phyloP scores from a whole-genome alignment of 148 eudicot genomes.

The Euryodendron excelsum region DNA sequence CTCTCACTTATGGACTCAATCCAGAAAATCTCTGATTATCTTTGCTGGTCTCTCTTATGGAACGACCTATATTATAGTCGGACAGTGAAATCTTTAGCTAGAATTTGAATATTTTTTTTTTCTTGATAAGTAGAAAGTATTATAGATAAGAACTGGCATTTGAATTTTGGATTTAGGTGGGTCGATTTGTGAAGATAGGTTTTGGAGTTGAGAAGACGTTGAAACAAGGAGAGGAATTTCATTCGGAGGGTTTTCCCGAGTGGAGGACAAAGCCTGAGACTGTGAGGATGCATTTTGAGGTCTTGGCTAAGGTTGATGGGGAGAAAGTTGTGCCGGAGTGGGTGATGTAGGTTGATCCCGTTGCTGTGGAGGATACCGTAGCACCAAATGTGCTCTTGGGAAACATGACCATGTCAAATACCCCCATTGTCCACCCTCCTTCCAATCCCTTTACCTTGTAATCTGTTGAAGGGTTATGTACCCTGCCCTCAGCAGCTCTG shows the following conservation, averaged over 20 bases:
- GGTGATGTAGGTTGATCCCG: constrained; percentile 68
- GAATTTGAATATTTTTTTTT: not conserved
- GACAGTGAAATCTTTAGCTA: not conserved
- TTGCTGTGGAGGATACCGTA: constrained; percentile 50
- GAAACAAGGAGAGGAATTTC: constrained; percentile 40
- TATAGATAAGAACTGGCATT: too few species aligned
- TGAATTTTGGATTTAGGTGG: not conserved
- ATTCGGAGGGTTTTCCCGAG: constrained; percentile 46
- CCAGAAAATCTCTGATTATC: not conserved
- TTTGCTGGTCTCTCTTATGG: not conserved
- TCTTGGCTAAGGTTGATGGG: constrained; percentile 86
- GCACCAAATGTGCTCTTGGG: constrained; percentile 50
- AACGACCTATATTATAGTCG: not conserved
- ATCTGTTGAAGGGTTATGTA: constrained; percentile 16
- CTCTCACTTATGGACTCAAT: not conserved
- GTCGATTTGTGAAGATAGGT: constrained; percentile 73
- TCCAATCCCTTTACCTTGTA: constrained; percentile 54
- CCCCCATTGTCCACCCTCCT: constrained; percentile 59
- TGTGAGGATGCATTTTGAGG: constrained; percentile 88
- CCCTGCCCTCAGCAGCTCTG: too few species aligned
- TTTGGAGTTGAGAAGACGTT: constrained; percentile 78
- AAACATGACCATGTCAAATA: constrained; percentile 59
- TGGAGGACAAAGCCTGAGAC: constrained; percentile 90
- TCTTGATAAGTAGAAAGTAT: too few species aligned
- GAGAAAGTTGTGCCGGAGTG: constrained; percentile 83